These are phyloP conservation scores for Cephalotrichum gorgonifer DNA, from an alignment of 2,329 filamentous ascomycete genomes.

Conservation along the genomic window DNA sequence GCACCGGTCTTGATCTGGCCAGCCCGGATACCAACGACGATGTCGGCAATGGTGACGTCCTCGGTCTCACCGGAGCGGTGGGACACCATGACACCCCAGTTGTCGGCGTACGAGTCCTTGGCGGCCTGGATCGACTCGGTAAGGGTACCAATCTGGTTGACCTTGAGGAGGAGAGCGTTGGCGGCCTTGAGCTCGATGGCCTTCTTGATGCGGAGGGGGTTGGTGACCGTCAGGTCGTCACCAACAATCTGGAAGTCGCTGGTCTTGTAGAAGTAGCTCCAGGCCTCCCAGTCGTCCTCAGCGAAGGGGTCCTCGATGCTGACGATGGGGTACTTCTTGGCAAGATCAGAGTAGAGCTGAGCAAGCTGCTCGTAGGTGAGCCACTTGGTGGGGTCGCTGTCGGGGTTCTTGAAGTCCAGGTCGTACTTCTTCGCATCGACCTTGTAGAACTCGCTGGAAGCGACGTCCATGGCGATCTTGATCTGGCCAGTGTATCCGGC, in stretches of 20 bases:
- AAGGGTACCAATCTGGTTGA: conserved; percentile 99
- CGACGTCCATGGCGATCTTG: conserved; percentile 98
- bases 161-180: conserved; percentile 97
- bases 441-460: conserved; percentile 99
- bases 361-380: conserved; percentile 97
- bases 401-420: conserved; percentile 99
- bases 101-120: conserved; percentile 92
- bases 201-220: conserved; percentile 98
- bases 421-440: conserved; percentile 97
- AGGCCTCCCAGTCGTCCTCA: conserved; percentile 99
- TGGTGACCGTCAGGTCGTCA: conserved; percentile 98
- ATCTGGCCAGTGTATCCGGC: conserved; percentile 93
- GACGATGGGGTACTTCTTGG: conserved; percentile 96
- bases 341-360: conserved; percentile 76
- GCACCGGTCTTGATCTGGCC: conserved; percentile 99
- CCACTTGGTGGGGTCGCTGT: conserved; percentile 94
- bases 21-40: conserved; percentile 89
- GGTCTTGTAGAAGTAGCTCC: conserved; percentile 99
- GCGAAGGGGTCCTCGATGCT: conserved; percentile 98
- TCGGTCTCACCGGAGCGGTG: conserved; percentile 99
- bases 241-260: conserved; percentile 97
- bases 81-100: conserved; percentile 99
- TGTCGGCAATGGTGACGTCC: conserved; percentile 98
- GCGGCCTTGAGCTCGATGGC: conserved; percentile 98
- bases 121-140: conserved; percentile 98